These are phyloP conservation scores for Pleurotus tuber-regium DNA, from an alignment of 768 basidiomycete species.

Conservation along the genomic window DNA sequence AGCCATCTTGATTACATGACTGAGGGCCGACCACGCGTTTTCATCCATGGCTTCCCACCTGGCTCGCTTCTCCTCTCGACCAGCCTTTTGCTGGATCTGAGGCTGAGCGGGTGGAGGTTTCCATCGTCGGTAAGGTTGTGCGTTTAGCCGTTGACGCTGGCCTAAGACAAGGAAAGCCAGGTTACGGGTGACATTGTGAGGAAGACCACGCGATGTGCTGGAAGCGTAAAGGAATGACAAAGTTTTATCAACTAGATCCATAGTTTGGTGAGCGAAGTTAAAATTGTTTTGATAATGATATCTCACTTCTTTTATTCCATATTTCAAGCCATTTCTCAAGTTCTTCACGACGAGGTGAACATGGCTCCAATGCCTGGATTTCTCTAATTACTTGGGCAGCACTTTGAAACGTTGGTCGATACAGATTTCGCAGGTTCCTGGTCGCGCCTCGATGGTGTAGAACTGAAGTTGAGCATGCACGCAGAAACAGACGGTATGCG, in stretches of 20 bases:
- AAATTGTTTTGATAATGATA: slow-evolving; percentile 16
- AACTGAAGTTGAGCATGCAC: slow-evolving; percentile 55
- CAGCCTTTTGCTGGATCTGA: slow-evolving; percentile 35
- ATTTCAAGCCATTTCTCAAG: slow-evolving; percentile 40
- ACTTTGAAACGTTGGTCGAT: slow-evolving; percentile 53
- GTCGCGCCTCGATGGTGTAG: slow-evolving; percentile 46
- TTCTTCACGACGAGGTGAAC: slow-evolving; percentile 24
- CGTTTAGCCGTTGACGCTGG: slow-evolving; percentile 30
- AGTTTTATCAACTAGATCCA: slow-evolving; percentile 61
- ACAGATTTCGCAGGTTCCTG: slow-evolving; percentile 44
- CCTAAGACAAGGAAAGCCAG: slow-evolving; percentile 36
- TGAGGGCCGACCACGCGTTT: slow-evolving; percentile 44
- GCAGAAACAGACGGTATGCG: slow-evolving; percentile 58
- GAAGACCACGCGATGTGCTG: slow-evolving; percentile 57
- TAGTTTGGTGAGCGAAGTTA: background rate
- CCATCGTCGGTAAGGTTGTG: slow-evolving; percentile 19
- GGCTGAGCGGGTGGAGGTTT: slow-evolving; percentile 11
- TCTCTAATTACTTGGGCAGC: slow-evolving; percentile 43
- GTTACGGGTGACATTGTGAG: slow-evolving; percentile 60
- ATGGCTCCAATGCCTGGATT: slow-evolving; percentile 29
- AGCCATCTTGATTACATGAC: slow-evolving; percentile 56
- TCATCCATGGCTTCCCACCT: slow-evolving; percentile 28
- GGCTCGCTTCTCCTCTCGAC: slow-evolving; percentile 18
- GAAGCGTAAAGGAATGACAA: slow-evolving; percentile 60
- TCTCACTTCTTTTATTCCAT: slow-evolving; percentile 61